Evolutionary conservation across 495 filamentous ascomycete genomes (phyloP).

Genomic region (Podospora tetraspora): DNA sequence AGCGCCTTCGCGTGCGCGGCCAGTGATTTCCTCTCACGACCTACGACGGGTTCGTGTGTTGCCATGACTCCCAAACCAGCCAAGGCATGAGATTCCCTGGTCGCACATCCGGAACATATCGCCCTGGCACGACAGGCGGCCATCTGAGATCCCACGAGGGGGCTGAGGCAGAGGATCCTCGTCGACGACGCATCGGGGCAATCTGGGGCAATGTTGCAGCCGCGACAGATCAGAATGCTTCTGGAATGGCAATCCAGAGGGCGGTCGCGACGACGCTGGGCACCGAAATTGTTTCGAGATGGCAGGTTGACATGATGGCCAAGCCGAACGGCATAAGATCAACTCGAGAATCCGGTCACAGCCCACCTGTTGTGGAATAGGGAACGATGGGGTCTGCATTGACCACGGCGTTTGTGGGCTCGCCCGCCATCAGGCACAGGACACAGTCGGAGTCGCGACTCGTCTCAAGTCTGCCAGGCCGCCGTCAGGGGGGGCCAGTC

Average conservation of each 20-base stretch:
- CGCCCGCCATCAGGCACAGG: conserved; percentile 28
- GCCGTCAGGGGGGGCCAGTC: conserved; percentile 26
- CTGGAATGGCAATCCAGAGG: conserved; percentile 26
- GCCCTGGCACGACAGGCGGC: conserved; percentile 15
- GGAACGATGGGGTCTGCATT: conserved; percentile 27
- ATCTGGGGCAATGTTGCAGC: conserved; percentile 17
- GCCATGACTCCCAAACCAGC: conserved; percentile 19
- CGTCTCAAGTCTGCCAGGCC: conserved; percentile 44
- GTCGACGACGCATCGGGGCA: conserved; percentile 13
- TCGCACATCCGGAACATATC: conserved; percentile 24
- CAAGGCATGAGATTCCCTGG: conserved; percentile 23
- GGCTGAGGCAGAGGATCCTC: conserved; percentile 19
- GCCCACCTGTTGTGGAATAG: conserved; percentile 29
- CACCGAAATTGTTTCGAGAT: conserved; percentile 25
- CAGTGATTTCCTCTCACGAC: not conserved
- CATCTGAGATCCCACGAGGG: conserved; percentile 3
- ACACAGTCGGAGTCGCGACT: conserved; percentile 35
- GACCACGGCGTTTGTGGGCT: conserved; percentile 33
- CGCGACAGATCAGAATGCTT: conserved; percentile 24
- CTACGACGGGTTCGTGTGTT: not conserved
- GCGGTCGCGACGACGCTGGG: conserved; percentile 15
- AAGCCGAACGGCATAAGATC: conserved; percentile 46
- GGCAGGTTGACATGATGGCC: conserved; percentile 20
- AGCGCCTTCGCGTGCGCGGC: conserved; percentile 2
- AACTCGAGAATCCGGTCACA: conserved; percentile 47